phyloP scores from a whole-genome alignment of 2,329 filamentous ascomycete genomes.

The Monilinia laxa region DNA sequence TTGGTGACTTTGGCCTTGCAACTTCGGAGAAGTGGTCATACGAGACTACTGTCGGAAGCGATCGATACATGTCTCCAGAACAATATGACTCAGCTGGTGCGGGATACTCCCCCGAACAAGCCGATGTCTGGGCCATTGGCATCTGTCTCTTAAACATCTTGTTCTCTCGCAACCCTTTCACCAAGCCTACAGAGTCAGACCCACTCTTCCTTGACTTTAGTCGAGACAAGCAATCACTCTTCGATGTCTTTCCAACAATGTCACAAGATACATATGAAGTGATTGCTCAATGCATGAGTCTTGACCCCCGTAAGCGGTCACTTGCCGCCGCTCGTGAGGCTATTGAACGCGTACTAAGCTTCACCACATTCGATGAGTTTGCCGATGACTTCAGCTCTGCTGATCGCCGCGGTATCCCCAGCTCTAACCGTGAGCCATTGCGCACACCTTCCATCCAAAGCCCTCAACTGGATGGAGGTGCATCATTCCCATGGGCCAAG shows the following conservation, averaged over 20 bases:
- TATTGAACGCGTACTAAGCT: constrained; percentile 77
- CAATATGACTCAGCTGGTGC: constrained; percentile 87
- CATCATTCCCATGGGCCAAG: constrained; percentile 95
- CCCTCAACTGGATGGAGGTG: constrained; percentile 74
- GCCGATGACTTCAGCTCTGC: constrained; percentile 91
- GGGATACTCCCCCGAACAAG: constrained; percentile 89
- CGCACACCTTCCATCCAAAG: constrained; percentile 94
- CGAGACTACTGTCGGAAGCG: constrained; percentile 91
- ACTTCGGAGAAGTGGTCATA: constrained; percentile 87
- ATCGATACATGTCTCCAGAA: constrained; percentile 98
- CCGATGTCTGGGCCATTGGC: constrained; percentile 95
- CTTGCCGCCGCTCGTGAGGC: constrained; percentile 74
- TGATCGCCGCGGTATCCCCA: constrained; percentile 73
- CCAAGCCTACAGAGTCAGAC: constrained; percentile 84
- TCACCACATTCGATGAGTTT: constrained; percentile 88
- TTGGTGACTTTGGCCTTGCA: constrained; percentile 93
- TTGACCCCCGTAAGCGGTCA: constrained; percentile 88
- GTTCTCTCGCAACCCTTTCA: constrained; percentile 96
- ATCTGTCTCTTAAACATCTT: constrained; percentile 95
- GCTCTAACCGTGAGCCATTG: constrained; percentile 89
- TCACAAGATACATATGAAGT: constrained; percentile 97
- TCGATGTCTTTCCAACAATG: constrained; percentile 98
- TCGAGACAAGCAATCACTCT: constrained; percentile 89
- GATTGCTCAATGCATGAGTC: constrained; percentile 81
- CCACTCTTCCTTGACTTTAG: constrained; percentile 91